Percentiles rank a stretch among this genome's conserved stretches.
These are phyloP conservation scores for Cochlearia excelsa DNA, from an alignment of 345 rosid genomes.

Conservation along the genomic window DNA sequence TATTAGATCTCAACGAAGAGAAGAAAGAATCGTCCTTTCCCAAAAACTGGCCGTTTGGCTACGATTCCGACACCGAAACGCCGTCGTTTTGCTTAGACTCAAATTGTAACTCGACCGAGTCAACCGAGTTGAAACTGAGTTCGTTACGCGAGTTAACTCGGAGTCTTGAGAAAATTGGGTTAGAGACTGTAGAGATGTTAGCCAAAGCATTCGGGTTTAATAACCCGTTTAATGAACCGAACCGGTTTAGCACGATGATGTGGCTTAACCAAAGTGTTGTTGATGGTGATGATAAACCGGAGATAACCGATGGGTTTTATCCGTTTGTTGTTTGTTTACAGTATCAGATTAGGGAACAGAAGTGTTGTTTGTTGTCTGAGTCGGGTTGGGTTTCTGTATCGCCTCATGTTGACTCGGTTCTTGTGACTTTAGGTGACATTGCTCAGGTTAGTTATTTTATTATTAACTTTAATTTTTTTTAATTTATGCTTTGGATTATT, in stretches of 20 bases:
- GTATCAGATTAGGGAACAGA: conserved; percentile 55
- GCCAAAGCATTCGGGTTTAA: conserved; percentile 47
- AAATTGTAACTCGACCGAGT: conserved; percentile 34
- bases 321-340: conserved; percentile 67
- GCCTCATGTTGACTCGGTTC: conserved; percentile 58
- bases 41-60: conserved; percentile 71
- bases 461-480: neutral
- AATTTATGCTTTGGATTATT: conserved; percentile 6
- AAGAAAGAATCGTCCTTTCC: conserved; percentile 52
- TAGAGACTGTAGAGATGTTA: conserved; percentile 46
- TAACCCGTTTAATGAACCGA: conserved; percentile 52
- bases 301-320: conserved; percentile 53
- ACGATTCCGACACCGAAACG: conserved; percentile 39
- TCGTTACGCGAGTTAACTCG: conserved; percentile 48
- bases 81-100: conserved; percentile 58
- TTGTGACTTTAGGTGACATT: conserved; percentile 70
- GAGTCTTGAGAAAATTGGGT: conserved; percentile 53
- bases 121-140: conserved; percentile 36
- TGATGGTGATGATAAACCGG: conserved; percentile 38
- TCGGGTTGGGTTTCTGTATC: conserved; percentile 54
- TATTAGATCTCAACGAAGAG: conserved; percentile 46
- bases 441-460: conserved; percentile 51
- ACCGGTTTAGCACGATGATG: conserved; percentile 50
- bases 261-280: conserved; percentile 43
- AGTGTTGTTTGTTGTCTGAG: conserved; percentile 47